Evolutionary conservation across 2,329 filamentous ascomycete species (phyloP), one percentile per base, ranked within the genome.

Genomic region (Thelonectria olida): DNA sequence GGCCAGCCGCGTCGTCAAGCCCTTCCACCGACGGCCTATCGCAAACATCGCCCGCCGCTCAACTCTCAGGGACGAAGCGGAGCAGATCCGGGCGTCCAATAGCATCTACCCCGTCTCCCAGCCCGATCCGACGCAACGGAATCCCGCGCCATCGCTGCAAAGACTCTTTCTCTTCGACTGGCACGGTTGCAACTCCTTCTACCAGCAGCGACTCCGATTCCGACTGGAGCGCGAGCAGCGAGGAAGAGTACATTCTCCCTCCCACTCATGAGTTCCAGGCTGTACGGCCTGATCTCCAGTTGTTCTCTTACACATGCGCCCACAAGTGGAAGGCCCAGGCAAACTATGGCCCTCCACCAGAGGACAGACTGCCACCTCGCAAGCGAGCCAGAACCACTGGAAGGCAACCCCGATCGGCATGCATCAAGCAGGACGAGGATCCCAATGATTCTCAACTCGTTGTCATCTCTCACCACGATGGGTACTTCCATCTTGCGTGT

Each of bases 401-500:
- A 15, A 5, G n/a, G n/a, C 34, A 38, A 38, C 20, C 39, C 20
- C 39, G 10, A 4, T 44, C 7, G 12, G 10, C 48, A 13, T 7
- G 20, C 31, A 50, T 8, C 12, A 28, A 39, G 2, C n/a, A 50
- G 12, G 7, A 50, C 8, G 3, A n/a, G 6, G 7, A 23, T 36
- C 17, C 17, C 4, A 17, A n/a, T 4, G 48, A 38, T 28, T 17
- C 48, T 2, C 19, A 27, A 15, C 12, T 31, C 19, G 31, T 23
- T 38, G 22, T 22, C 20, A 23, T 34, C 31, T 38, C 45, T 22
- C 39, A 44, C 8, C 15, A 39, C 3, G 34, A 49, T 15, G 23
- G 53, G 23, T 56, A 56, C 10, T 56, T 47, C 25, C 44, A 45
- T 34, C n/a, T 56, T 1, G 41, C 53, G 7, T 56, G 53, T 20